Conservation (phyloP, 371 early-diverging fungal species). For the Mortierella polycephala region DNA sequence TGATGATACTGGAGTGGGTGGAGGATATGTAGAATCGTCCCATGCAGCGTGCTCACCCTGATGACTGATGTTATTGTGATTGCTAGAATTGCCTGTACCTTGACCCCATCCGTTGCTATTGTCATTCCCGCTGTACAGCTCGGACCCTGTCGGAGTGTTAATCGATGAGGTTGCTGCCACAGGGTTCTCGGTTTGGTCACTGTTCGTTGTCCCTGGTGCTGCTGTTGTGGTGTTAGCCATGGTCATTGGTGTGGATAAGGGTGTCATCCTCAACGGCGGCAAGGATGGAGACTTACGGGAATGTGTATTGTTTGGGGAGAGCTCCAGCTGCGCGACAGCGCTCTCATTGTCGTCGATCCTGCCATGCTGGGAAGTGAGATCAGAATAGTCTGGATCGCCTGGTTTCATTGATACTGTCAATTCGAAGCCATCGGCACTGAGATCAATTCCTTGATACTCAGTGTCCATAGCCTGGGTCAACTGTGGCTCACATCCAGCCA, state of each 20-base stretch:
- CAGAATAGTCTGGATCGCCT: no score
- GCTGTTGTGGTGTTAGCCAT: neutral
- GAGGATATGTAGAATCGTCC: conserved; percentile 5
- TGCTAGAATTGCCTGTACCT: neutral
- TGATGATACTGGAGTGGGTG: conserved; percentile 15
- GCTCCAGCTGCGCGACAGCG: conserved; percentile 21
- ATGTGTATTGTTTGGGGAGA: conserved; percentile 9
- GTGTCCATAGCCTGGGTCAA: no score
- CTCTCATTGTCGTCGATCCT: conserved; percentile 9
- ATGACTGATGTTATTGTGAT: neutral
- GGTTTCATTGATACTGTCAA: no score
- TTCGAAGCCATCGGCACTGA: no score
- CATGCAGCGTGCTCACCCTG: neutral
- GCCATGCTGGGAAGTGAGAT: no score
- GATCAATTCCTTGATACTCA: no score
- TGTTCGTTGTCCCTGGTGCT: neutral
- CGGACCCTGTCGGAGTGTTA: no score
- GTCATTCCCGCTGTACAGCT: no score
- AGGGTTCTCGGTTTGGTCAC: neutral
- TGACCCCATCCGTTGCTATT: no score
- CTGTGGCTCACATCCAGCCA: no score
- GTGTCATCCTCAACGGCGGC: conserved; percentile 34
- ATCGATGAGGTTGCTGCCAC: neutral
- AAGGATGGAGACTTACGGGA: conserved; percentile 25
- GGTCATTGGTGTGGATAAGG: neutral